Base-by-base conservation (phyloP, 371 early-diverging fungal species). In the Mortierella sp. region DNA sequence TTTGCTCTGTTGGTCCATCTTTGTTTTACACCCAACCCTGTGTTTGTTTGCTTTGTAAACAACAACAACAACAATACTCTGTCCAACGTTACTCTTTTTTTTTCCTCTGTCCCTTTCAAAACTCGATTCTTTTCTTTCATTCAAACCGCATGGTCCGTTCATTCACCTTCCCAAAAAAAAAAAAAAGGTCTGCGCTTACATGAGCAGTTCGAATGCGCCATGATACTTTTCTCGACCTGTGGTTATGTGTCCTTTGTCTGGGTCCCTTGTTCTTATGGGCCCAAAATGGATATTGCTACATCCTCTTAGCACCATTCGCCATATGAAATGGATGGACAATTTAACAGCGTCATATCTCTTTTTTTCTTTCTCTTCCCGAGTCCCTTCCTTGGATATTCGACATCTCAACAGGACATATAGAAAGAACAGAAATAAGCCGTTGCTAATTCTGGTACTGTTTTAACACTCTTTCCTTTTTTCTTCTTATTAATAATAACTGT, bases 391-490 rank as follows among this genome's bases (percentile, higher is more conserved):
- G 16, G 21, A 65, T 65, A 65, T 65, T 65, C 68, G 68, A 65
- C 16, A 65, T 65, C 68, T 65, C 38, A 21, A 65, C 65, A 38
- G 9, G 8, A 65, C 0, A 19, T 14, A n/a, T 10, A 57, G 11
- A 9, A 57, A 60, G 16, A 63, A 34, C n/a, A n/a, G n/a, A 65
- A 65, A 65, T 38, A 65, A 65, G 65, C 65, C 65, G 65, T 65
- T 65, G 42, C 21, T 38, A 34, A 65, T 65, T 65, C 68, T 65
- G 38, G 68, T 65, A 65, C 42, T 38, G 42, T 38, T 3, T 65
- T 65, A 34, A 65, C 68, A 19, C 24, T 65, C 68, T 34, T 24
- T 45, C 44, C 3, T 71, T 19, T 45, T 19, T 47, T 47, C 45
- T 45, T 71, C 14, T 5, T 47, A 13, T 47, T 8, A 10, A 21